Base-by-base conservation (phyloP, 257 asterid species). In the Echites panduratus region DNA sequence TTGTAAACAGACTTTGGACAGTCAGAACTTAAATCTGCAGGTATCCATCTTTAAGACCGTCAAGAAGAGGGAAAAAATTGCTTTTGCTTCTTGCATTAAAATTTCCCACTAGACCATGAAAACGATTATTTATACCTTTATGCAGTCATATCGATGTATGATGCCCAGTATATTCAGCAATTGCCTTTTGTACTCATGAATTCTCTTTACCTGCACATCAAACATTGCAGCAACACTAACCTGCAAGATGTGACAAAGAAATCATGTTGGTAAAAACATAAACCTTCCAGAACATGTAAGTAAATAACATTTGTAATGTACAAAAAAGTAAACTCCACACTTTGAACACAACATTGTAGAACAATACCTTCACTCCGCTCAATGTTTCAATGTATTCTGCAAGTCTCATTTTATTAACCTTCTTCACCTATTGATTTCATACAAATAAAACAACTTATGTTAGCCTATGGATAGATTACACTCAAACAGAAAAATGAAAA, bases 181-280 rank as follows among this genome's bases (percentile, higher is more conserved):
- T 69, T 84, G 88, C 53, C 88, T 81, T 78, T 84, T 82, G 78
- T 82, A 84, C 63, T 79, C 88, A 24, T 84, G 88, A 72, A 84
- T 84, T 57, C 88, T 82, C 79, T 84, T 84, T 54, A 84, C 67
- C 82, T 84, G 88, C 70, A 84, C 86, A 29, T 84, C 88, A 59
- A 84, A 84, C 84, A 84, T 82, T 71, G 86, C 86, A 19, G 82
- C 88, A 75, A 82, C 69, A 66, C 88, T 79, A 79, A 84, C 86
- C 88, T 84, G 84, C 75, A 79, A 52, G 59, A 54, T 53, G 26
- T 22, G 62, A 58, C 50, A 48, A 57, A 53, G 26, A 62, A 77
- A 59, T 7, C 32, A 10, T 26, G 35, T 62, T 44, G 50, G 29
- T 44, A 32, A 44, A 35, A 57, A 14, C 43, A 44, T 32, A 43